These are phyloP conservation scores for Mycena vitilis DNA, from an alignment of 768 basidiomycete genomes.

Conservation along the genomic window DNA sequence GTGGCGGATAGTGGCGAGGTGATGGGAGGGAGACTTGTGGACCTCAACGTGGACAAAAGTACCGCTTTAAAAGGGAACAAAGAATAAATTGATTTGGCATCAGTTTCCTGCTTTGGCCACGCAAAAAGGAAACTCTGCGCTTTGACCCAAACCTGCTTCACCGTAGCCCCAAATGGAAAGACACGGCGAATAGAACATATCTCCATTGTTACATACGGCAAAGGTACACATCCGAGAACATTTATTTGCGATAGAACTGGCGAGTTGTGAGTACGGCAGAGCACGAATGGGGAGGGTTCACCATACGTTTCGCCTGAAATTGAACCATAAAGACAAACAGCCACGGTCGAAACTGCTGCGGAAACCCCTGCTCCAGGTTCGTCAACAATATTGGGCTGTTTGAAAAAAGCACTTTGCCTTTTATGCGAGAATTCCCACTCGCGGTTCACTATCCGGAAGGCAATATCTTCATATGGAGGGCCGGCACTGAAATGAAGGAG, in stretches of 20 bases:
- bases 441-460: constrained; percentile 96
- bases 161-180: constrained; percentile 14
- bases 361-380: constrained; percentile 76
- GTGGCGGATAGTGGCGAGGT: neutral
- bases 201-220: constrained; percentile 14
- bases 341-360: constrained; percentile 97
- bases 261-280: constrained; percentile 35
- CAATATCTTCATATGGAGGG: constrained; percentile 98
- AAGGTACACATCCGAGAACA: constrained; percentile 23
- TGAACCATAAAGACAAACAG: constrained; percentile 95
- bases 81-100: constrained; percentile 17
- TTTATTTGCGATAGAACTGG: constrained; percentile 86
- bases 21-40: neutral
- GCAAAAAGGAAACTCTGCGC: constrained; percentile 1
- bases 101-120: neutral
- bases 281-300: constrained; percentile 12
- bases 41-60: too few species aligned
- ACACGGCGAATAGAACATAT: neutral
- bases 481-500: constrained; percentile 95
- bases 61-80: constrained; percentile 17
- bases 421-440: constrained; percentile 99
- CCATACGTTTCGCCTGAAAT: constrained; percentile 92
- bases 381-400: constrained; percentile 11
- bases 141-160: constrained; percentile 1
- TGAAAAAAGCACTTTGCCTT: constrained; percentile 61